Conservation (phyloP, 2,329 filamentous ascomycete species). For the Diaporthe eres region DNA sequence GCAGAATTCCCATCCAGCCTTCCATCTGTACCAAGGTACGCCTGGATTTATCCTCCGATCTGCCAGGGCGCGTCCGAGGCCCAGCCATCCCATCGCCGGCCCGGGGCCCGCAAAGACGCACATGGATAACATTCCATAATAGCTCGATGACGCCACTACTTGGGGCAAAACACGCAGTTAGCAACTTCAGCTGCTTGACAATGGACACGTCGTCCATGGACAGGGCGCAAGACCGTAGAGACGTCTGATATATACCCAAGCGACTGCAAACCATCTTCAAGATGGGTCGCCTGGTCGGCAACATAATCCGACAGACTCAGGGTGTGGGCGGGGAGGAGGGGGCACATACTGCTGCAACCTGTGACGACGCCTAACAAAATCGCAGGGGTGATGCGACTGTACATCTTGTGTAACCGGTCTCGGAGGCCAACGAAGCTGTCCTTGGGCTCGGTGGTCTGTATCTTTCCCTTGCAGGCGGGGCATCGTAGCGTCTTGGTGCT, state of each 20-base stretch:
- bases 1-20: slow-evolving; percentile 40
- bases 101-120: slow-evolving; percentile 67
- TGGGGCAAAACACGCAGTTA: neutral
- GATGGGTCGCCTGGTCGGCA: neutral
- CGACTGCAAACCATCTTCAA: neutral
- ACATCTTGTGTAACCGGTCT: slow-evolving; percentile 68
- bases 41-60: slow-evolving; percentile 34
- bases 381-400: slow-evolving; percentile 70
- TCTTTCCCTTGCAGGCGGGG: slow-evolving; percentile 89
- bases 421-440: slow-evolving; percentile 80
- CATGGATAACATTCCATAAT: slow-evolving; percentile 67
- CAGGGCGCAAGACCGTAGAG: neutral
- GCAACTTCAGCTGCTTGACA: slow-evolving; percentile 4
- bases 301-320: neutral
- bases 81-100: slow-evolving; percentile 58
- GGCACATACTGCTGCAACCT: slow-evolving; percentile 55
- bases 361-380: slow-evolving; percentile 74
- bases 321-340: neutral
- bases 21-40: slow-evolving; percentile 36
- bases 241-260: neutral
- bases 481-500: slow-evolving; percentile 79
- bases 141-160: slow-evolving; percentile 62
- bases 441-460: slow-evolving; percentile 80
- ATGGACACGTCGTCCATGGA: neutral
- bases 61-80: slow-evolving; percentile 40